Percentiles rank a stretch among this genome's conserved stretches.
phyloP scores from a whole-genome alignment of 2,329 filamentous ascomycete species.

The Sporothrix sp. region DNA sequence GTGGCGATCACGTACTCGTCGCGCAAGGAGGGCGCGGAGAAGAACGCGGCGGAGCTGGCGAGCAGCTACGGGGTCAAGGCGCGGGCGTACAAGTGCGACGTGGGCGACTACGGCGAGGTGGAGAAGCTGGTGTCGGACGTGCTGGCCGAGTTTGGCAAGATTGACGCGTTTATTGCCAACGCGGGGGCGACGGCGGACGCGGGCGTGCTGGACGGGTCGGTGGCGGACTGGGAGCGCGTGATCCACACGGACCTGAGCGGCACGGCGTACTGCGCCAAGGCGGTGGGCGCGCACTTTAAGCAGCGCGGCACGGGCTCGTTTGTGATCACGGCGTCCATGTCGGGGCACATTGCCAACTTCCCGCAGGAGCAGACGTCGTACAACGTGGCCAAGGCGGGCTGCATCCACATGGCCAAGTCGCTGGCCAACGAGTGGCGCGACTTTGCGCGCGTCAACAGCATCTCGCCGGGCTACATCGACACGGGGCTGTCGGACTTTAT shows the following conservation, averaged over 20 bases:
- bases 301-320: constrained; percentile 58
- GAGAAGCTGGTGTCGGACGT: constrained; percentile 41
- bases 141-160: constrained; percentile 58
- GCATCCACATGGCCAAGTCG: constrained; percentile 52
- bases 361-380: constrained; percentile 67
- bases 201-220: constrained; percentile 53
- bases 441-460: constrained; percentile 61
- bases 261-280: constrained; percentile 66
- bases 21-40: constrained; percentile 55
- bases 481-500: constrained; percentile 63
- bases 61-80: constrained; percentile 59
- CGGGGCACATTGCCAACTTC: constrained; percentile 66
- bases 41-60: constrained; percentile 55
- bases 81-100: constrained; percentile 53
- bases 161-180: constrained; percentile 74
- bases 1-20: constrained; percentile 64
- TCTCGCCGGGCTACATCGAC: constrained; percentile 67
- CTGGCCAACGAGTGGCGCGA: constrained; percentile 71
- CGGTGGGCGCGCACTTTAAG: constrained; percentile 53
- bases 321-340: constrained; percentile 71
- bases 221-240: constrained; percentile 57
- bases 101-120: constrained; percentile 43
- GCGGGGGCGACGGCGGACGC: constrained; percentile 63
- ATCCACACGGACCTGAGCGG: constrained; percentile 64
- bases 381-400: constrained; percentile 61